A percentile compares a stretch with the other conserved stretches of the same genome.
Conservation (phyloP, 257 asterid genomes). For the Solanum raphanifolium region DNA sequence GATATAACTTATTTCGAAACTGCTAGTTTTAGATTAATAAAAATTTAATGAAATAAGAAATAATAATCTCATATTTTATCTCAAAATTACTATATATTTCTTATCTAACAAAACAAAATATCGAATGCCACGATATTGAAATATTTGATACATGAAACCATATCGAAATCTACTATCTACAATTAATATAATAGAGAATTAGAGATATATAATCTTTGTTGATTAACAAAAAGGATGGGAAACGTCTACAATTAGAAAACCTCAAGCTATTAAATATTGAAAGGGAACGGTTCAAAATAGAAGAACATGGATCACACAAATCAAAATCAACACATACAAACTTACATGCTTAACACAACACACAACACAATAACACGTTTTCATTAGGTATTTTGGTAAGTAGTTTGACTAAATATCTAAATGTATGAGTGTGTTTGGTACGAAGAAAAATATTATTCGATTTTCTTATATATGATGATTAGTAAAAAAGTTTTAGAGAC, state of each 20-base stretch:
- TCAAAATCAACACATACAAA: not conserved
- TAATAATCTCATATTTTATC: not conserved
- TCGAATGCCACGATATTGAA: accelerated
- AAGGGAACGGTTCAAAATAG: not conserved
- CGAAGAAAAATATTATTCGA: accelerated
- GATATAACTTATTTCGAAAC: not conserved
- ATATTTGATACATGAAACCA: not conserved
- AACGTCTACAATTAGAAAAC: not conserved
- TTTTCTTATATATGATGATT: too few relatives aligned
- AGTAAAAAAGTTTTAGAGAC: too few relatives aligned
- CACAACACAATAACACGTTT: not conserved
- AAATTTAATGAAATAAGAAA: not conserved
- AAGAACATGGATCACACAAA: not conserved
- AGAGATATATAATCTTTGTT: not conserved
- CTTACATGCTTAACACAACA: not conserved
- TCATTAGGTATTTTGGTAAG: not conserved
- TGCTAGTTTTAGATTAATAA: not conserved
- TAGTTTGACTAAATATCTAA: not conserved
- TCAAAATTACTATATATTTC: not conserved
- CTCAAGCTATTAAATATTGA: not conserved
- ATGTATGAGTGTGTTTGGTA: not conserved
- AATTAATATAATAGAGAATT: too few relatives aligned
- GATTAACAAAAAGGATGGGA: not conserved
- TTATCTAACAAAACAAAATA: not conserved
- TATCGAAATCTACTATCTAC: too few relatives aligned